Conservation (phyloP, 139 green algal species). For the Trebouxia sp. region DNA sequence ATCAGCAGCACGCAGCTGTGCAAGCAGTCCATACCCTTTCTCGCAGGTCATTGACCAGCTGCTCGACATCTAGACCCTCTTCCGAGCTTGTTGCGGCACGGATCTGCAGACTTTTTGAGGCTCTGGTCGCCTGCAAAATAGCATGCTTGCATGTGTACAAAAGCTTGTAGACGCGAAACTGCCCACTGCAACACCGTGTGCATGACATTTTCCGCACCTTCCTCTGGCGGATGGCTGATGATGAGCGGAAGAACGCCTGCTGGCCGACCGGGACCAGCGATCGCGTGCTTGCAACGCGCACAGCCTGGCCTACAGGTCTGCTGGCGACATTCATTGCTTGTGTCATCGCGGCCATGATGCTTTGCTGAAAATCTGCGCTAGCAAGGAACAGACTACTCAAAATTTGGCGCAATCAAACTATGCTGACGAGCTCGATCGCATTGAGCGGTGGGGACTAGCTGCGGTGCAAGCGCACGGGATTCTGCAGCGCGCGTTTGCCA, state of each 20-base stretch:
- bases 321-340: background rate
- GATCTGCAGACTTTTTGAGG: conserved; percentile 5
- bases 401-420: background rate
- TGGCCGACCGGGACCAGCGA: background rate
- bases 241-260: background rate
- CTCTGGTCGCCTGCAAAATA: conserved; percentile 9
- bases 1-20: background rate
- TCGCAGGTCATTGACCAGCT: conserved; percentile 76
- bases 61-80: conserved; percentile 58
- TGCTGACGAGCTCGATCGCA: background rate
- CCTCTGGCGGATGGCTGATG: background rate
- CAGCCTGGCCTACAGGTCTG: conserved; percentile 3
- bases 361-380: too few relatives aligned
- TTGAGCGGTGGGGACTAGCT: conserved; percentile 23
- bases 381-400: background rate
- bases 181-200: too few relatives aligned
- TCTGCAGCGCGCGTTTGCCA: conserved; percentile 36
- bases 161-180: too few relatives aligned
- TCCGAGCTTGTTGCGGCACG: conserved; percentile 31
- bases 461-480: conserved; percentile 15
- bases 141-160: too few relatives aligned
- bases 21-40: conserved; percentile 56
- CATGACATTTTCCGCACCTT: background rate
- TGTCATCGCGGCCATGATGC: conserved; percentile 21
- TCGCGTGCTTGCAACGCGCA: background rate